Conservation (phyloP, 2,329 filamentous ascomycete species). For the Ustulina deusta region DNA sequence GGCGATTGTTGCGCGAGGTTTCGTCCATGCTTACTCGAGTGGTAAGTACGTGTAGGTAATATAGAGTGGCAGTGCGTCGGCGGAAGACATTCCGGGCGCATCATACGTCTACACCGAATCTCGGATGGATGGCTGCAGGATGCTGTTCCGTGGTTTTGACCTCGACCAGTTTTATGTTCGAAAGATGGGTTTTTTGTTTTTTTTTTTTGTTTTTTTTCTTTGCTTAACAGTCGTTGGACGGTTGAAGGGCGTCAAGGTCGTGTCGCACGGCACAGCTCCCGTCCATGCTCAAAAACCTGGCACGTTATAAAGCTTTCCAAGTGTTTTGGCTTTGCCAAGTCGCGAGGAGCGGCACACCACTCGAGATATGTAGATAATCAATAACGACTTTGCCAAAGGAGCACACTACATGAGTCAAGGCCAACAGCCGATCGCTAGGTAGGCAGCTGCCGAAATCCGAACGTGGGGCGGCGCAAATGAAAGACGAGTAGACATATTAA, state of each 20-base stretch:
- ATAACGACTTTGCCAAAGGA: too few relatives aligned
- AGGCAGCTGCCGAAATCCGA: slow-evolving; percentile 17
- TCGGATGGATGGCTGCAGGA: background rate
- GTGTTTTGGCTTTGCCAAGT: too few relatives aligned
- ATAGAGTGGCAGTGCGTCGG: slow-evolving; percentile 15
- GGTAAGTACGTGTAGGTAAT: background rate
- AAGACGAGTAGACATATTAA: background rate
- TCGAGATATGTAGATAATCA: too few relatives aligned
- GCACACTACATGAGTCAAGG: too few relatives aligned
- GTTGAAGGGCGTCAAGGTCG: slow-evolving; percentile 17
- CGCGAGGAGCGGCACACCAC: too few relatives aligned
- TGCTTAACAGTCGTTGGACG: background rate
- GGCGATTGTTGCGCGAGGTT: background rate
- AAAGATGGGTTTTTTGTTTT: too few relatives aligned
- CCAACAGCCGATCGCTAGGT: too few relatives aligned
- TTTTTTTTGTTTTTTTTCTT: background rate
- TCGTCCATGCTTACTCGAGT: slow-evolving; percentile 17
- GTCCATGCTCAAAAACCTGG: too few relatives aligned
- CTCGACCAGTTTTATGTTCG: slow-evolving; percentile 4
- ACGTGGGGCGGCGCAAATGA: slow-evolving; percentile 4
- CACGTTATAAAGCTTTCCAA: too few relatives aligned
- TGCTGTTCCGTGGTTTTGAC: background rate
- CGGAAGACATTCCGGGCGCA: slow-evolving; percentile 10
- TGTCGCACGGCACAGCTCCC: too few relatives aligned
- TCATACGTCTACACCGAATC: background rate